Conservation (phyloP, 163 green algal species). For the Coccomyxa subellipsoidea region DNA sequence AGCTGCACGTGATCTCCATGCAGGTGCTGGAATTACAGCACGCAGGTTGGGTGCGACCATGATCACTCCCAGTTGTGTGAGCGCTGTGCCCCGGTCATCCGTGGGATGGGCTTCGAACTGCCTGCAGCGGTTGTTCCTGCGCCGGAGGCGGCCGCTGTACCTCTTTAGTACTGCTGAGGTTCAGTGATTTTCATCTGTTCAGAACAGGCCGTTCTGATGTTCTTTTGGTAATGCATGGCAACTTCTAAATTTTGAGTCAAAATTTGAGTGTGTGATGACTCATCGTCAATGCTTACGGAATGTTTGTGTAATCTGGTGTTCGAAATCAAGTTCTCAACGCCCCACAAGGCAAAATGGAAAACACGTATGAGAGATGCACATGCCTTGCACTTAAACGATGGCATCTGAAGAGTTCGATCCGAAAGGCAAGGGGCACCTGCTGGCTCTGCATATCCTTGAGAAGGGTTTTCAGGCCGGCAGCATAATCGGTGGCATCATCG, state of each 20-base stretch:
- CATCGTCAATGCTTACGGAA: no score
- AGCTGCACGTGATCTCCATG: background rate
- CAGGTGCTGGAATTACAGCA: slow-evolving; percentile 41
- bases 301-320: no score
- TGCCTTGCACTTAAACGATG: background rate
- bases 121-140: background rate
- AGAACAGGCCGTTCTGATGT: no score
- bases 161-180: background rate
- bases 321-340: no score
- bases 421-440: background rate
- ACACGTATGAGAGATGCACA: no score
- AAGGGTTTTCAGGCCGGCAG: background rate
- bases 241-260: no score
- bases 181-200: no score
- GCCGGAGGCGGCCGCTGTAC: background rate
- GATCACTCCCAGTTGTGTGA: slow-evolving; percentile 83
- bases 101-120: slow-evolving; percentile 35
- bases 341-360: no score
- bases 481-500: background rate
- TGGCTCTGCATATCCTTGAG: background rate
- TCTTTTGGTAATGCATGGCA: no score
- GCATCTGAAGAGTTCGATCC: background rate
- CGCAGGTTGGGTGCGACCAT: slow-evolving; percentile 31
- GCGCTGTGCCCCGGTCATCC: slow-evolving; percentile 82
- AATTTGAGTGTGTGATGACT: no score